Evolutionary conservation across 2,329 filamentous ascomycete species (phyloP).

Genomic region (Aspergillus sp.): DNA sequence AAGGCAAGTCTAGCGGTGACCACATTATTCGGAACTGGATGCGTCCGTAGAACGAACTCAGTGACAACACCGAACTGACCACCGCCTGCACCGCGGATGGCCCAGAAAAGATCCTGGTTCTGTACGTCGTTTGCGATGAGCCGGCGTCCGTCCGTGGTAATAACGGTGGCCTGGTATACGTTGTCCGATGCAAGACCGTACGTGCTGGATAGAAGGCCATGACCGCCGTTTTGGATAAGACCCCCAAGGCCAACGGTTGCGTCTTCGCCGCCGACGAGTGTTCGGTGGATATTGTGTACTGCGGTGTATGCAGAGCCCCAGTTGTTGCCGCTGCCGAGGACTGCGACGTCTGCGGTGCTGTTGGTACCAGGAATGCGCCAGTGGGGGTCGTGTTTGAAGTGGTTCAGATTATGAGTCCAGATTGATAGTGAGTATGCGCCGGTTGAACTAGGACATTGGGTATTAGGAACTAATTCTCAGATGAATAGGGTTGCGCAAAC

Average conservation of each 20-base stretch:
- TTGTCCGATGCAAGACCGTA: conserved; percentile 29
- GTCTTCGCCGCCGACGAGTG: conserved; percentile 57
- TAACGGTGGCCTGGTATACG: conserved; percentile 25
- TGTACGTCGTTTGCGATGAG: conserved; percentile 38
- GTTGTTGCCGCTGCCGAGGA: conserved; percentile 18
- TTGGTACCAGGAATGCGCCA: conserved; percentile 17
- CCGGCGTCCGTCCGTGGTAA: conserved; percentile 29
- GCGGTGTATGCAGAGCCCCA: conserved; percentile 14
- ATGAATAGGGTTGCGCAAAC: not conserved
- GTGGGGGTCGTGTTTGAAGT: conserved; percentile 25
- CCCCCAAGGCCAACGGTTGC: conserved; percentile 50
- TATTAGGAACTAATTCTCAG: not conserved
- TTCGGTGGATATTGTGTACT: conserved; percentile 20
- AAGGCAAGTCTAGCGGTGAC: conserved; percentile 16
- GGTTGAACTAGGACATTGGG: conserved; percentile 30
- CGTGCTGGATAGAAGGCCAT: conserved; percentile 22
- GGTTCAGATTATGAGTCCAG: conserved; percentile 49
- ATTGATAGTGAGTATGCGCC: conserved; percentile 47
- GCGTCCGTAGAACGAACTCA: conserved; percentile 20
- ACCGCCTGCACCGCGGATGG: conserved; percentile 49
- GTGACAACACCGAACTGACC: conserved; percentile 22
- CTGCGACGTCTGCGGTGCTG: conserved; percentile 11
- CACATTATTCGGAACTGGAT: conserved; percentile 19
- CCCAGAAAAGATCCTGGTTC: conserved; percentile 52
- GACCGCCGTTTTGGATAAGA: conserved; percentile 30